A percentile compares a stretch with the other conserved stretches of the same genome.
phyloP scores from a whole-genome alignment of 257 asterid genomes.

The Salvia hispanica region DNA sequence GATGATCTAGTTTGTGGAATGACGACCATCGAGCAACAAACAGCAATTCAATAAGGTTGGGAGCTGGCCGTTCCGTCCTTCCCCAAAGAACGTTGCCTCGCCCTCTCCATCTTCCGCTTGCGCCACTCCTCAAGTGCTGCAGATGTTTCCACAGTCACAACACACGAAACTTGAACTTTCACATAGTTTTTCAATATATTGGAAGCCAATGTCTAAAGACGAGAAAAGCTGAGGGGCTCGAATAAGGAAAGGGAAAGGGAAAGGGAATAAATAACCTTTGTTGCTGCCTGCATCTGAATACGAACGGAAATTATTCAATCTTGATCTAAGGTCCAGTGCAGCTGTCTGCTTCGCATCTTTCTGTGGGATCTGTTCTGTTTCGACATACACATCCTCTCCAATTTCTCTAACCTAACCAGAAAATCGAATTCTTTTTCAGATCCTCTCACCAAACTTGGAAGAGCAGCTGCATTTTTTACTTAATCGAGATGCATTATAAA shows the following conservation, averaged over 20 bases:
- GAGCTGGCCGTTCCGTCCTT: conserved; percentile 49
- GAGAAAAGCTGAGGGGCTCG: not conserved
- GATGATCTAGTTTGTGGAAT: not conserved
- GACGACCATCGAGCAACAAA: not conserved
- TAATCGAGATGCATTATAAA: not conserved
- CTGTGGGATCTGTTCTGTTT: conserved; percentile 49
- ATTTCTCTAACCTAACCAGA: conserved; percentile 74
- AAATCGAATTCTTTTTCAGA: not conserved
- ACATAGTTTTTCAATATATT: not conserved
- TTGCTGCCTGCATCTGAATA: conserved; percentile 72
- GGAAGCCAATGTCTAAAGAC: not conserved
- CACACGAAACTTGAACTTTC: not conserved
- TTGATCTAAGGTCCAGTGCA: conserved; percentile 75
- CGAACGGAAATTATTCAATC: conserved; percentile 76
- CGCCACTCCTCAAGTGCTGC: conserved; percentile 94
- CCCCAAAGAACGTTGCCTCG: conserved; percentile 63
- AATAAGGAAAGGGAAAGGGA: not conserved
- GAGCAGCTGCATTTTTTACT: not conserved
- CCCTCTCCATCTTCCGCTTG: conserved; percentile 87
- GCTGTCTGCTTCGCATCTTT: conserved; percentile 76
- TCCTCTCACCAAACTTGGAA: not conserved
- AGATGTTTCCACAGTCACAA: conserved; percentile 13
- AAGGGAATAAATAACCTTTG: conserved; percentile 82
- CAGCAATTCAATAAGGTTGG: not conserved
- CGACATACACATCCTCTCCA: conserved; percentile 50